Base-by-base conservation (phyloP, 805 yeast genomes). In the Kregervanrija pseudodelftensis region DNA sequence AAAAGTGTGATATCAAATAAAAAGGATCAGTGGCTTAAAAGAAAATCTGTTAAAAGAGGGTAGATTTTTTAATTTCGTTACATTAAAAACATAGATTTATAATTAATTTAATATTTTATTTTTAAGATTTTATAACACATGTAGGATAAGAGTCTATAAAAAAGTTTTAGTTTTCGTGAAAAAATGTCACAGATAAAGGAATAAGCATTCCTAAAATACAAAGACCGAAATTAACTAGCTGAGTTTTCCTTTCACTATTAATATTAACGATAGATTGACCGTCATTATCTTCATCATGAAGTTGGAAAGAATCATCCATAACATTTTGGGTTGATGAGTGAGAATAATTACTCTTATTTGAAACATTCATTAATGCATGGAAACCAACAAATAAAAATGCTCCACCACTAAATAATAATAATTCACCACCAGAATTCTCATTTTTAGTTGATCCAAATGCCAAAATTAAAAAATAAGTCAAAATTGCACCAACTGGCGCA, bases 371-470 rank as follows among this genome's bases (percentile, higher is more conserved):
- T 66, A 80, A 69, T 3, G 82, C 76, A 54, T 84, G 86, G 51
- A 78, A 68, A 10, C 87, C 85, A 33, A 85, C 86, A 53, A 74
- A 85, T 22, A 83, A 57, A 55, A 85, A 84, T 1, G 88, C 79
- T 8, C 93, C 93, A 8, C 84, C 86, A 46, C 83, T 74, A 53
- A 82, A 76, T 3, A 82, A 61, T 39, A 82, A 60, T 40, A 85
- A 59, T n/a, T 72, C 57, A 0, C 84, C 85, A 36, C 65, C 61
- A 2, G 67, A 32, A 35, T 52, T 41, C n/a, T 73, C 61, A 13
- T 68, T 41, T 12, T 65, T 43, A 30, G 50, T 43, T 2, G 43
- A 17, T 11, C 48, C 35, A 14, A 56, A 39, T 2, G 51, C 14
- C 12, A 40, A 33, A 0, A 49, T 37, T 5, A 60, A 31, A 2